Evolutionary conservation across 2,329 filamentous ascomycete genomes (phyloP).

Genomic region (Neopestalotiopsis sp.): DNA sequence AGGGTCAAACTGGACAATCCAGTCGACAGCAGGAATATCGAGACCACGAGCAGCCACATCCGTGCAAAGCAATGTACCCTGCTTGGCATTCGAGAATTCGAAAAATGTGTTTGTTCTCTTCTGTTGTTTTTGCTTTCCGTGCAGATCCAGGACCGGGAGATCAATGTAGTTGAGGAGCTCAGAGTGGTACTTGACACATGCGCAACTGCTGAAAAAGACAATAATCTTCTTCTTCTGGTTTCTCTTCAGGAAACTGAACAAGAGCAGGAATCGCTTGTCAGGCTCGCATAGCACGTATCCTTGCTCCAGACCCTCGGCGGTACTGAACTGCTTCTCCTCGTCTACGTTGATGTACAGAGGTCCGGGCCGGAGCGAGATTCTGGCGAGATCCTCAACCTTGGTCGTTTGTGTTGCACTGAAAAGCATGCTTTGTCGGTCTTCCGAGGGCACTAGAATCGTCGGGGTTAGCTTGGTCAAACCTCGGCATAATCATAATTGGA

Average conservation of each 20-base stretch:
- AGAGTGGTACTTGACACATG: slow-evolving; percentile 93
- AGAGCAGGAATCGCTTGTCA: slow-evolving; percentile 89
- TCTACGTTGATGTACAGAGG: slow-evolving; percentile 98
- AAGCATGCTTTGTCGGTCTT: slow-evolving; percentile 93
- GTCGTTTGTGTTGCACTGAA: slow-evolving; percentile 99
- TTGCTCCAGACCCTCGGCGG: slow-evolving; percentile 92
- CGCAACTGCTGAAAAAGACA: slow-evolving; percentile 92
- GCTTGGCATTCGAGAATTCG: slow-evolving; percentile 83
- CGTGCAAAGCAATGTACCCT: slow-evolving; percentile 91
- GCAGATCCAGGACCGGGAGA: slow-evolving; percentile 74
- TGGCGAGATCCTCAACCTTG: slow-evolving; percentile 94
- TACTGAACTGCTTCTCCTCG: slow-evolving; percentile 85
- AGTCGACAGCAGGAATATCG: slow-evolving; percentile 95
- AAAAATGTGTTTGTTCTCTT: slow-evolving; percentile 93
- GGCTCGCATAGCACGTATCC: slow-evolving; percentile 94
- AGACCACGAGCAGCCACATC: slow-evolving; percentile 95
- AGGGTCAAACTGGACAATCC: slow-evolving; percentile 95
- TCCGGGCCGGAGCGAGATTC: slow-evolving; percentile 89
- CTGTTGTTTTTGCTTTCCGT: slow-evolving; percentile 97
- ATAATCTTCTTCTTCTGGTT: slow-evolving; percentile 97
- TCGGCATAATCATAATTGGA: slow-evolving; percentile 65
- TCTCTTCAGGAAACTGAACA: slow-evolving; percentile 95
- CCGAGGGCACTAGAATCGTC: slow-evolving; percentile 33
- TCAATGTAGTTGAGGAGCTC: slow-evolving; percentile 94
- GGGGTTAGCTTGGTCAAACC: background rate